Percentiles rank a stretch among this genome's conserved stretches.
Evolutionary conservation across 2,329 filamentous ascomycete genomes (phyloP).

Genomic region (Chaetothyriales sp.): DNA sequence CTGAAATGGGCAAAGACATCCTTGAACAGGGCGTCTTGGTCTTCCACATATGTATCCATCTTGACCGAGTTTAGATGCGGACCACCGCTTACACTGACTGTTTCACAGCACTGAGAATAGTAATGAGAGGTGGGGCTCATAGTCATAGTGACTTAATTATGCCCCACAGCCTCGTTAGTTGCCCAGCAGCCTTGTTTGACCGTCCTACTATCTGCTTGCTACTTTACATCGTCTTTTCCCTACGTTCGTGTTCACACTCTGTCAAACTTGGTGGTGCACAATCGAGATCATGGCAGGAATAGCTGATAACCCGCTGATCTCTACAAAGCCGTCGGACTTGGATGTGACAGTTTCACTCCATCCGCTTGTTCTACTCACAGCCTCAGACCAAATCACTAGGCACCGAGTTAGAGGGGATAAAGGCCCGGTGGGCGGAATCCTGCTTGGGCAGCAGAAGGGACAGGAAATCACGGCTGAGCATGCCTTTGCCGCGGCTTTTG

Average conservation of each 20-base stretch:
- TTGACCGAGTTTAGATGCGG: slow-evolving; percentile 14
- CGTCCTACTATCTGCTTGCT: neutral
- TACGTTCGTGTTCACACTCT: slow-evolving; percentile 1
- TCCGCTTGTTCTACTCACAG: slow-evolving; percentile 85
- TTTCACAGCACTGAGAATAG: no score
- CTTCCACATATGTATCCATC: slow-evolving; percentile 15
- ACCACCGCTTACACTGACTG: neutral
- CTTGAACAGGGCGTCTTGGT: slow-evolving; percentile 11
- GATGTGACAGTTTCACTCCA: slow-evolving; percentile 73
- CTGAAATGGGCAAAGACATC: slow-evolving; percentile 16
- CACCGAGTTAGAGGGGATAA: slow-evolving; percentile 64
- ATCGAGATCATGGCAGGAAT: slow-evolving; percentile 41
- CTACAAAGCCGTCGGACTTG: slow-evolving; percentile 56
- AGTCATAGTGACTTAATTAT: no score
- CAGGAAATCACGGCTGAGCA: slow-evolving; percentile 84
- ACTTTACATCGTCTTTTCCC: neutral
- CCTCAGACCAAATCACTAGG: slow-evolving; percentile 91
- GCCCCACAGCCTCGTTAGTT: no score
- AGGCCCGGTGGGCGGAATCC: slow-evolving; percentile 68
- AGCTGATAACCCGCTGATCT: slow-evolving; percentile 45
- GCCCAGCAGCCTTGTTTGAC: neutral
- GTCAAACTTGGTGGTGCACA: slow-evolving; percentile 46
- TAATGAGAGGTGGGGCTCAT: no score
- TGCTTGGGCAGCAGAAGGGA: slow-evolving; percentile 86
- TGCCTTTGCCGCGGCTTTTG: slow-evolving; percentile 68